phyloP scores from a whole-genome alignment of 805 yeast genomes.

The Debaryomyces tyrocola region DNA sequence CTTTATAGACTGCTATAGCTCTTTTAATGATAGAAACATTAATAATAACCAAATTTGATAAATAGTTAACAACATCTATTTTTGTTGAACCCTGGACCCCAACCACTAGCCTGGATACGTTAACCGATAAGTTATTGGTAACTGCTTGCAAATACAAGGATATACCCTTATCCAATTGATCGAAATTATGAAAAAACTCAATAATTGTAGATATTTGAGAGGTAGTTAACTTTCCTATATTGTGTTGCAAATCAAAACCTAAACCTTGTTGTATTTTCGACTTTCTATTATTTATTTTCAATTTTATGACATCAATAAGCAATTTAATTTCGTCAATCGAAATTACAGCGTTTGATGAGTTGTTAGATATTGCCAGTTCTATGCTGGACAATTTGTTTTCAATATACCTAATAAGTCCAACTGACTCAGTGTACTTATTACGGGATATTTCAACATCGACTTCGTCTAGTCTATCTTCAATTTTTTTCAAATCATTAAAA shows the following conservation, averaged over 20 bases:
- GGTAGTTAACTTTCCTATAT: conserved; percentile 28
- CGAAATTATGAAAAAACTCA: conserved; percentile 35
- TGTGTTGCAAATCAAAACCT: conserved; percentile 37
- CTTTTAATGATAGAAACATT: conserved; percentile 47
- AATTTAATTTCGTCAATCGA: conserved; percentile 22
- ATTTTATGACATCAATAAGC: conserved; percentile 41
- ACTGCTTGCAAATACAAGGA: conserved; percentile 34
- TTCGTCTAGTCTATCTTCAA: conserved; percentile 67
- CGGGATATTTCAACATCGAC: conserved; percentile 68
- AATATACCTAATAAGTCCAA: conserved; percentile 39
- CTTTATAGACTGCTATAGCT: conserved; percentile 55
- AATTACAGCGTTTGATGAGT: conserved; percentile 2
- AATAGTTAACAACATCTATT: conserved; percentile 41
- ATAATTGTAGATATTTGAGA: conserved; percentile 33
- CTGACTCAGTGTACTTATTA: conserved; percentile 49
- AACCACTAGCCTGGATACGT: conserved; percentile 34
- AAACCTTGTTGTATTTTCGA: conserved; percentile 35
- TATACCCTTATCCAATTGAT: conserved; percentile 36
- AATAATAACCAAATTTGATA: conserved; percentile 39
- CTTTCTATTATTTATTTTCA: conserved; percentile 40
- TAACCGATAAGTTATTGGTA: conserved; percentile 28
- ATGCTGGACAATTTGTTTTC: conserved; percentile 30
- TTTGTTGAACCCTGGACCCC: conserved; percentile 44
- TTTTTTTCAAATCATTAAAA: conserved; percentile 47
- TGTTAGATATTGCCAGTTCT: conserved; percentile 21